phyloP scores from a whole-genome alignment of 805 yeast genomes.

The Dipodascopsis tothii region DNA sequence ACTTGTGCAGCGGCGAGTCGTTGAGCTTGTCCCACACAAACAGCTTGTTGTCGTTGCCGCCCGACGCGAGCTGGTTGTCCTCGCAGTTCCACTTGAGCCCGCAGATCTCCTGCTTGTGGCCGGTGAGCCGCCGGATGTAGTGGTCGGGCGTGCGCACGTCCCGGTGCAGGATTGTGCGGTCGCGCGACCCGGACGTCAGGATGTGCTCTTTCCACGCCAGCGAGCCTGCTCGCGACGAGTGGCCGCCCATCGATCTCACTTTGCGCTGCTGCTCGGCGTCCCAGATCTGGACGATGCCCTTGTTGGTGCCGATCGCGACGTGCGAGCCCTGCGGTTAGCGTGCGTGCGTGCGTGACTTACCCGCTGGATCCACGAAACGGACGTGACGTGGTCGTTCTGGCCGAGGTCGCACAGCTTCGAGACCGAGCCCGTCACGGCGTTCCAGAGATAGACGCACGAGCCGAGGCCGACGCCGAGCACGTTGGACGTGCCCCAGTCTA shows the following conservation, averaged over 20 bases:
- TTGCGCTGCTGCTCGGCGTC: constrained; percentile 78
- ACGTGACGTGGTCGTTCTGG: constrained; percentile 63
- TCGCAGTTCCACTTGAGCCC: constrained; percentile 91
- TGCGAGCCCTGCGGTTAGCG: constrained; percentile 56
- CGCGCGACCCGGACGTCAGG: constrained; percentile 79
- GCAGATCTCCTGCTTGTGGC: constrained; percentile 91
- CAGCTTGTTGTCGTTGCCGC: constrained; percentile 87
- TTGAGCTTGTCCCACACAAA: constrained; percentile 80
- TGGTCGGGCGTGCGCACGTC: constrained; percentile 87
- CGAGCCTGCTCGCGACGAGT: constrained; percentile 67
- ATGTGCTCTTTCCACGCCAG: constrained; percentile 92
- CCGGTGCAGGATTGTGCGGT: constrained; percentile 73
- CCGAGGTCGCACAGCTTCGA: constrained; percentile 69
- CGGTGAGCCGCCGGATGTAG: constrained; percentile 58
- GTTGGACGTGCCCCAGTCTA: constrained; percentile 93
- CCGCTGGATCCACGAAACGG: constrained; percentile 86
- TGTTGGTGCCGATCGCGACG: constrained; percentile 81
- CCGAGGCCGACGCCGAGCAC: constrained; percentile 85
- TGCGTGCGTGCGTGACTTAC: background rate
- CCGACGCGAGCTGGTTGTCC: constrained; percentile 86
- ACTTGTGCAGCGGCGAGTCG: constrained; percentile 58
- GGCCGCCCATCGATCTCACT: constrained; percentile 88
- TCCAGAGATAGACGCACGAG: constrained; percentile 82
- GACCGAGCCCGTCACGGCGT: constrained; percentile 77
- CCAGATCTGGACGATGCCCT: constrained; percentile 90